Evolutionary conservation across 495 filamentous ascomycete species (phyloP), one percentile per base, ranked within the genome.

Genomic region (Penicillium roqueforti): DNA sequence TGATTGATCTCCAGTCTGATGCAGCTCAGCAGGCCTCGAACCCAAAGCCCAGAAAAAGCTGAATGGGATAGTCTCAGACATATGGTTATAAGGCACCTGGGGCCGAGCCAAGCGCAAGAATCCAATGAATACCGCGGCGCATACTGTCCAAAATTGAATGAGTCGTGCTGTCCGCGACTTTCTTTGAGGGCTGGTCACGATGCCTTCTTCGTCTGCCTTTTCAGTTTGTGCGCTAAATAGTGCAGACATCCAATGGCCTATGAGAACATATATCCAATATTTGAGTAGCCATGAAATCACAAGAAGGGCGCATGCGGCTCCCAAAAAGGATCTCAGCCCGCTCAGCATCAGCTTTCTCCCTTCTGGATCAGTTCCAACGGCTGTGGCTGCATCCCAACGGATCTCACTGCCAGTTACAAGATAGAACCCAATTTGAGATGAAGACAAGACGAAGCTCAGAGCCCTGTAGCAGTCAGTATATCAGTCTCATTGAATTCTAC

Each of bases 321-420:
- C 58, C 18, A 67, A 37, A 18, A 64, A 60, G 14, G 64, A 56
- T 19, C 31, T 53, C 38, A 65, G 50, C 6, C 64, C 64, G 36
- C 61, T 65, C 3, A 67, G 36, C 28, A 67, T 56, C 47, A 67
- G 14, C 10, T 65, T 62, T 22, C 51, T 54, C 2, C 64, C 64
- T 25, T 59, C 64, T 1, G 58, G 54, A 18, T 67, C 61, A 43
- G 47, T 58, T 8, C 58, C 61, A 7, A 65, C 55, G 31, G 56
- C 62, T 20, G 54, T 59, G 14, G 59, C 61, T 28, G 58, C 58
- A 44, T 65, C 58, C 64, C 64, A 67, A 23, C 58, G 61, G 36
- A 63, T 48, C 25, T 67, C 64, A 28, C 54, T 64, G 23, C 64
- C 58, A n/a, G 64, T 65, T 3, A 67, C 58, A 16, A 57, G 49